These are phyloP conservation scores for Juglanconis oblonga DNA, from an alignment of 2,329 filamentous ascomycete genomes.

Conservation along the genomic window DNA sequence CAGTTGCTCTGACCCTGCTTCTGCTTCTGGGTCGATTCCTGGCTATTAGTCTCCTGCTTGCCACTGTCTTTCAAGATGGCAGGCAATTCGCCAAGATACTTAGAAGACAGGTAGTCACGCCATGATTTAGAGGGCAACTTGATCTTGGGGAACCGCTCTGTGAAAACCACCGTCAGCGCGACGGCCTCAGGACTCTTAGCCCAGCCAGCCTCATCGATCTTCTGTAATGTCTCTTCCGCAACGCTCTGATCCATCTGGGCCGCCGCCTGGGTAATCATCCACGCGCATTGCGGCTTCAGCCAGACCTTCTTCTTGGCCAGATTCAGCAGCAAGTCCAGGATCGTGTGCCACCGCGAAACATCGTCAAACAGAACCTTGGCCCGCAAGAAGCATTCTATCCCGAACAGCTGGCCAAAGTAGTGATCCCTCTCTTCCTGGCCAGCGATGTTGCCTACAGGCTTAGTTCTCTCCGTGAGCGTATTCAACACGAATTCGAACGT, in stretches of 20 bases:
- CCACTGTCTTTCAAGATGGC: conserved; percentile 77
- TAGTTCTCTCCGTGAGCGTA: conserved; percentile 54
- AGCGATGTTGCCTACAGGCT: conserved; percentile 49
- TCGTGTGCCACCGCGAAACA: conserved; percentile 57
- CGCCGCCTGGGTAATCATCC: conserved; percentile 72
- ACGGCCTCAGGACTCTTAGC: conserved; percentile 84
- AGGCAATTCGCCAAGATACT: conserved; percentile 66
- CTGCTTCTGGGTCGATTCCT: conserved; percentile 33
- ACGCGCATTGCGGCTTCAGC: conserved; percentile 85
- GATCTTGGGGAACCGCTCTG: conserved; percentile 60
- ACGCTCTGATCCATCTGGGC: conserved; percentile 58
- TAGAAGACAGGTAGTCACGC: conserved; percentile 71
- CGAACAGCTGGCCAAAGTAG: conserved; percentile 82
- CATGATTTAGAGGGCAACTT: conserved; percentile 69
- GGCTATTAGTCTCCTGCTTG: conserved; percentile 44
- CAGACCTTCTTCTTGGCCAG: conserved; percentile 81
- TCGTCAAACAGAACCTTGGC: conserved; percentile 68
- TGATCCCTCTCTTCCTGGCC: conserved; percentile 82
- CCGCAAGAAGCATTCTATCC: conserved; percentile 80
- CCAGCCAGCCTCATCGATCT: conserved; percentile 62
- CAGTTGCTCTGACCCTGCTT: conserved; percentile 68
- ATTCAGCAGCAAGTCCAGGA: conserved; percentile 71
- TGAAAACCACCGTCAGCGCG: conserved; percentile 77
- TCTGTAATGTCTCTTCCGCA: conserved; percentile 60
- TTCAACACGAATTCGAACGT: conserved; percentile 54